Conservation (phyloP, 2,329 filamentous ascomycete genomes). For the Trichoderma sp. region DNA sequence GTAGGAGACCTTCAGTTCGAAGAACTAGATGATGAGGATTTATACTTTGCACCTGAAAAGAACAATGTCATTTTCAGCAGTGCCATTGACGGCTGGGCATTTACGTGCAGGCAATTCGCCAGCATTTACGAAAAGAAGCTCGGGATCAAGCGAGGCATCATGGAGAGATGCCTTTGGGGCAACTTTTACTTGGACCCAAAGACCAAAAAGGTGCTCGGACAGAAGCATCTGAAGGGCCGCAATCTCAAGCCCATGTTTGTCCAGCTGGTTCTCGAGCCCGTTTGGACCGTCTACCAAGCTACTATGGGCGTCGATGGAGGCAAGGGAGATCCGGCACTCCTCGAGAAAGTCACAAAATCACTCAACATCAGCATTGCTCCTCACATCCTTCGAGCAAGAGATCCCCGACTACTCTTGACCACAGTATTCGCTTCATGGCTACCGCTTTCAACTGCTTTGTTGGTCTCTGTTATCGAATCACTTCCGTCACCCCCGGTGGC, state of each 20-base stretch:
- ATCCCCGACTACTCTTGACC: conserved; percentile 78
- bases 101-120: conserved; percentile 92
- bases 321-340: conserved; percentile 74
- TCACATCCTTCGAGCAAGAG: conserved; percentile 80
- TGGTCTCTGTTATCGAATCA: conserved; percentile 92
- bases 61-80: conserved; percentile 99
- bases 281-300: conserved; percentile 94
- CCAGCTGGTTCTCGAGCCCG: conserved; percentile 88
- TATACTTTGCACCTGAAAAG: conserved; percentile 97
- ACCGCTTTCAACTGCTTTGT: conserved; percentile 83
- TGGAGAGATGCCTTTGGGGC: conserved; percentile 96
- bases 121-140: conserved; percentile 94
- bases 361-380: conserved; percentile 78
- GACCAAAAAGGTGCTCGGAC: conserved; percentile 85
- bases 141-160: conserved; percentile 79
- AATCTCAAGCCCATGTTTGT: conserved; percentile 96
- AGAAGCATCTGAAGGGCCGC: conserved; percentile 90
- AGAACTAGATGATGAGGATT: conserved; percentile 90
- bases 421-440: conserved; percentile 88
- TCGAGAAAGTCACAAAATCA: conserved; percentile 95
- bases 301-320: conserved; percentile 79
- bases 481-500: conserved; percentile 79
- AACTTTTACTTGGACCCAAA: conserved; percentile 96
- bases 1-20: conserved; percentile 66
- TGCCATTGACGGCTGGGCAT: conserved; percentile 98